phyloP scores from a whole-genome alignment of 2,329 filamentous ascomycete genomes.

The Penicillium vulpinum region DNA sequence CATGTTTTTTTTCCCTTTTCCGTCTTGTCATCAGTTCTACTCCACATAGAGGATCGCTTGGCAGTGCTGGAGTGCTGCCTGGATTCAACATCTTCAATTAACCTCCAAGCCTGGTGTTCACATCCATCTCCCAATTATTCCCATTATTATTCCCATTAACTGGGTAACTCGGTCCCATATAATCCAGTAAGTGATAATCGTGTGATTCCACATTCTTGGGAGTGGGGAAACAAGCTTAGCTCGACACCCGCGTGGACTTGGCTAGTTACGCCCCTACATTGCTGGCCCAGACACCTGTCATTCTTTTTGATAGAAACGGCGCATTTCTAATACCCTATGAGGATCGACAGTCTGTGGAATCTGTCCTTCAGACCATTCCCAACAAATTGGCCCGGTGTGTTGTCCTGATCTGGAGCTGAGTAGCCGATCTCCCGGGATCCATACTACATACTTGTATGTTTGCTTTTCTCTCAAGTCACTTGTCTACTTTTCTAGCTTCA shows the following conservation, averaged over 20 bases:
- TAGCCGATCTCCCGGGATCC: conserved; percentile 12
- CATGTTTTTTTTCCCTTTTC: background rate
- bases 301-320: background rate
- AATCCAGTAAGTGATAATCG: background rate
- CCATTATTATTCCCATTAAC: background rate
- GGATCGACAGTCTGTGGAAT: conserved; percentile 22
- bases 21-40: background rate
- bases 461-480: background rate
- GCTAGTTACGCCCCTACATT: conserved; percentile 25
- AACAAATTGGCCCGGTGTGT: conserved; percentile 15
- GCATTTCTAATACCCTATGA: conserved; percentile 9
- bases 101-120: no score
- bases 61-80: background rate
- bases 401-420: conserved; percentile 7
- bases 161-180: no score
- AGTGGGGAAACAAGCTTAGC: conserved; percentile 14
- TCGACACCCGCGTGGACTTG: conserved; percentile 2
- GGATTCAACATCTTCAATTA: background rate
- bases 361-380: conserved; percentile 12
- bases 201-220: conserved; percentile 20
- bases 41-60: conserved; percentile 3
- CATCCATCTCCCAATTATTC: background rate
- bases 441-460: conserved; percentile 20
- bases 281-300: conserved; percentile 8
- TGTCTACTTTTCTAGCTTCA: conserved; percentile 1